These are phyloP conservation scores for Erysimum cheiri DNA, from an alignment of 441 rosid species.

Conservation along the genomic window DNA sequence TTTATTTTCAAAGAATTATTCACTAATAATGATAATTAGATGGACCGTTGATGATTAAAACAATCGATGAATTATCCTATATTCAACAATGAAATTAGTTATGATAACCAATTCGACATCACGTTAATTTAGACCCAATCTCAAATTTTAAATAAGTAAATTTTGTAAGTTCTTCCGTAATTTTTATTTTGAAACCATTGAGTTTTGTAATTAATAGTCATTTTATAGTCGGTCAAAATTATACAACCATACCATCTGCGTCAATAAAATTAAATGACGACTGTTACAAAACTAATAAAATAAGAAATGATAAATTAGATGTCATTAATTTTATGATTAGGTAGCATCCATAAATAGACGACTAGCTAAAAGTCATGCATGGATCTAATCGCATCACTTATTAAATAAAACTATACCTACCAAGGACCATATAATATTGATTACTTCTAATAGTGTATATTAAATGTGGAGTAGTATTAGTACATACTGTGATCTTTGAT, in stretches of 20 bases:
- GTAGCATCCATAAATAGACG: conserved; percentile 29
- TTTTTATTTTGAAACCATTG: too few relatives aligned
- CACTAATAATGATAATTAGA: too few relatives aligned
- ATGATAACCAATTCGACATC: not conserved
- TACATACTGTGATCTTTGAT: not conserved
- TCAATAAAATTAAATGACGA: too few relatives aligned
- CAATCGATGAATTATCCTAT: not conserved
- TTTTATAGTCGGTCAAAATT: not conserved
- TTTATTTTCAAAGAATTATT: too few relatives aligned
- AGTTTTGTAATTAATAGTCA: too few relatives aligned
- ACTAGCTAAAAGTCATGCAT: conserved; percentile 19
- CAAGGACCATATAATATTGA: conserved; percentile 31
- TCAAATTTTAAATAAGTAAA: not conserved
- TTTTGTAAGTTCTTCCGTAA: too few relatives aligned
- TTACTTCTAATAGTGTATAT: conserved; percentile 16
- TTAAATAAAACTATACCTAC: conserved; percentile 15
- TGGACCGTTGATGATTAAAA: not conserved
- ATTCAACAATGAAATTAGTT: not conserved
- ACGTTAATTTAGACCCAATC: not conserved
- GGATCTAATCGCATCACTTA: conserved; percentile 31
- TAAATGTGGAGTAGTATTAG: not conserved
- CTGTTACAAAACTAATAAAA: too few relatives aligned
- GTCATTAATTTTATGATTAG: conserved; percentile 14
- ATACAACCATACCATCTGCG: not conserved
- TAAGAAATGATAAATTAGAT: not conserved